Conservation (phyloP, 495 filamentous ascomycete genomes). For the Echria macrotheca region DNA sequence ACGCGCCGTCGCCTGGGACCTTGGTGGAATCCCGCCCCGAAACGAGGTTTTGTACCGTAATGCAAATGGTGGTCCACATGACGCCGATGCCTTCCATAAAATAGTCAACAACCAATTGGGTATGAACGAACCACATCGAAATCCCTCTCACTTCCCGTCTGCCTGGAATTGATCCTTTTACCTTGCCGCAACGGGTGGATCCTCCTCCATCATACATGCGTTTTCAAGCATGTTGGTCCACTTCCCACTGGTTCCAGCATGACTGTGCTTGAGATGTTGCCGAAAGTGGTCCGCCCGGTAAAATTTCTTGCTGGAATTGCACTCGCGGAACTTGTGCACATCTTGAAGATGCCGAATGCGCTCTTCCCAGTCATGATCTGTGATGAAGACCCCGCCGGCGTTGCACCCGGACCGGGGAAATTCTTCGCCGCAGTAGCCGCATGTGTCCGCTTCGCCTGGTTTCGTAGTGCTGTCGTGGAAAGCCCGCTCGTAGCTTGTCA, state of each 20-base stretch:
- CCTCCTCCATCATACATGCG: constrained; percentile 94
- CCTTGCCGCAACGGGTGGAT: constrained; percentile 27
- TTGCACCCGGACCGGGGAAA: constrained; percentile 61
- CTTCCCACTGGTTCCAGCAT: constrained; percentile 92
- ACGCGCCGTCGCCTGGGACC: too few species aligned
- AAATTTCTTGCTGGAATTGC: constrained; percentile 98
- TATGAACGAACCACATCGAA: too few species aligned
- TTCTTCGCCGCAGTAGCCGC: constrained; percentile 94
- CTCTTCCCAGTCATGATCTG: constrained; percentile 72
- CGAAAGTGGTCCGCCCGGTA: constrained; percentile 97
- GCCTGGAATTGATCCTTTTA: too few species aligned
- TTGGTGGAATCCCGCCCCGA: too few species aligned
- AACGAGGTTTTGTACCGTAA: too few species aligned
- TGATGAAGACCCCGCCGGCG: constrained; percentile 20
- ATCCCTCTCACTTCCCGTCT: too few species aligned
- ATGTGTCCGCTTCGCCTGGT: constrained; percentile 65
- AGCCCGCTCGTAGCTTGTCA: constrained; percentile 69
- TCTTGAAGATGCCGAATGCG: constrained; percentile 81
- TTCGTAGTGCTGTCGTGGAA: constrained; percentile 72
- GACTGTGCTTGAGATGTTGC: constrained; percentile 96
- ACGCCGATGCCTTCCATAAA: too few species aligned
- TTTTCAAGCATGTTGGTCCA: constrained; percentile 99
- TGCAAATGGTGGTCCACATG: too few species aligned
- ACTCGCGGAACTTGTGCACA: constrained; percentile 94
- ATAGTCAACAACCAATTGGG: too few species aligned